phyloP scores from a whole-genome alignment of 2,329 filamentous ascomycete species.

The Cordyceps javanica region DNA sequence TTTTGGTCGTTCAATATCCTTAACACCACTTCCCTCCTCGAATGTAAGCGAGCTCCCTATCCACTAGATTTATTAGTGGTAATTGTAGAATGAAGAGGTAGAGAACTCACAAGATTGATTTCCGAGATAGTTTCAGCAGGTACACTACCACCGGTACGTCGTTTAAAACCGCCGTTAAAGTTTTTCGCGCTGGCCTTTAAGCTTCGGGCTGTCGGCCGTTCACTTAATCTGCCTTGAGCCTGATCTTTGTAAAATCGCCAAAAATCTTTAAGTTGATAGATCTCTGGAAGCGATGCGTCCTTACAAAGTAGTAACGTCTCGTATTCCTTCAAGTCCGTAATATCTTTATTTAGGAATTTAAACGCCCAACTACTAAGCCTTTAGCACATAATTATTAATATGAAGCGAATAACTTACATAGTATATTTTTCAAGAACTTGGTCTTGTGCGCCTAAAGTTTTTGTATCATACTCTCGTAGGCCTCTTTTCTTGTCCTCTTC shows the following conservation, averaged over 20 bases:
- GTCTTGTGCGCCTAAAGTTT: not conserved
- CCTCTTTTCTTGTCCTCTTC: not conserved
- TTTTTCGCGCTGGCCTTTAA: not conserved
- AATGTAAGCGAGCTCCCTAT: not conserved
- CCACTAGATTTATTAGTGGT: not conserved
- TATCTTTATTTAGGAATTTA: not conserved
- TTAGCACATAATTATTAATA: not conserved
- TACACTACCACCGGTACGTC: not conserved
- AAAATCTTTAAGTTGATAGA: constrained; percentile 1
- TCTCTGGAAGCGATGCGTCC: not conserved
- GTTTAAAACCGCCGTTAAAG: constrained; percentile 4
- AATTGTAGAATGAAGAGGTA: not conserved
- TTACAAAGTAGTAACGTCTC: not conserved
- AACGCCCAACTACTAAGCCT: not conserved
- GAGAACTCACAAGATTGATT: not conserved
- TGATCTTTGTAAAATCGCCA: constrained; percentile 5
- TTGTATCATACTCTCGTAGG: not conserved
- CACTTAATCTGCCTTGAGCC: not conserved
- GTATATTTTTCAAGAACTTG: not conserved
- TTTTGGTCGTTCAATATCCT: not conserved
- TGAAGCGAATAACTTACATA: not conserved
- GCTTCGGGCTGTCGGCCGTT: not conserved
- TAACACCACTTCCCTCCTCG: not conserved
- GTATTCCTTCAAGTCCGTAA: not conserved
- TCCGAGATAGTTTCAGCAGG: not conserved